phyloP scores from a whole-genome alignment of 2,329 filamentous ascomycete genomes.

The Sclerotinia spermophila region DNA sequence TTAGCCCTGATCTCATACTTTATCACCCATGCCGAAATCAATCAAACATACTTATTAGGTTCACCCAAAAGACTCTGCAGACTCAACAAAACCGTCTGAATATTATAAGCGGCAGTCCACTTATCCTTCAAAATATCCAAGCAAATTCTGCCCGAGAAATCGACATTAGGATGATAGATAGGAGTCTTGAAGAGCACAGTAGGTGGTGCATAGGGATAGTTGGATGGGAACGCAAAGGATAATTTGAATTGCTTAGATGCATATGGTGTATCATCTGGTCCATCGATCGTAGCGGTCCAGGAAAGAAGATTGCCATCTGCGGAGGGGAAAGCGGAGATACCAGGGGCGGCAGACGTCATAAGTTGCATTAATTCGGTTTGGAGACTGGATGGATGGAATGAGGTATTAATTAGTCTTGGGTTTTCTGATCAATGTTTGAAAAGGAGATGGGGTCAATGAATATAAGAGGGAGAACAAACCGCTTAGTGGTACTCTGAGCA shows the following conservation, averaged over 20 bases:
- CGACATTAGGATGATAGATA: conserved; percentile 98
- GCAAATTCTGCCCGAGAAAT: conserved; percentile 95
- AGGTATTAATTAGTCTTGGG: conserved; percentile 11
- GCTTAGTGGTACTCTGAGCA: conserved; percentile 72
- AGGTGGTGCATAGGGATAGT: conserved; percentile 89
- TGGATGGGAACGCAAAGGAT: conserved; percentile 81
- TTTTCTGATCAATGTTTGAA: background rate
- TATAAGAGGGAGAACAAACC: conserved; percentile 47
- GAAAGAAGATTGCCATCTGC: conserved; percentile 84
- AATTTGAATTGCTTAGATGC: conserved; percentile 86
- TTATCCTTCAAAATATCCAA: conserved; percentile 98
- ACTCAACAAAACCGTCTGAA: conserved; percentile 87
- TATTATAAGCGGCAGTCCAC: conserved; percentile 97
- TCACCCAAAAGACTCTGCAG: conserved; percentile 93
- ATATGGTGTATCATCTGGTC: conserved; percentile 89
- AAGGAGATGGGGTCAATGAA: background rate
- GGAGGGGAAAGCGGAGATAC: conserved; percentile 91
- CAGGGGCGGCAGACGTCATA: conserved; percentile 91
- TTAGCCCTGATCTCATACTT: conserved; percentile 6
- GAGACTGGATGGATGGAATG: conserved; percentile 53
- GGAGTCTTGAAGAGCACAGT: conserved; percentile 96
- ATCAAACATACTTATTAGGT: conserved; percentile 81
- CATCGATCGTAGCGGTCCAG: conserved; percentile 92
- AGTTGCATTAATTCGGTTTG: conserved; percentile 98
- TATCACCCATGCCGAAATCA: background rate